phyloP scores from a whole-genome alignment of 176 grass and related monocot species.

The Pontederia crassipes region DNA sequence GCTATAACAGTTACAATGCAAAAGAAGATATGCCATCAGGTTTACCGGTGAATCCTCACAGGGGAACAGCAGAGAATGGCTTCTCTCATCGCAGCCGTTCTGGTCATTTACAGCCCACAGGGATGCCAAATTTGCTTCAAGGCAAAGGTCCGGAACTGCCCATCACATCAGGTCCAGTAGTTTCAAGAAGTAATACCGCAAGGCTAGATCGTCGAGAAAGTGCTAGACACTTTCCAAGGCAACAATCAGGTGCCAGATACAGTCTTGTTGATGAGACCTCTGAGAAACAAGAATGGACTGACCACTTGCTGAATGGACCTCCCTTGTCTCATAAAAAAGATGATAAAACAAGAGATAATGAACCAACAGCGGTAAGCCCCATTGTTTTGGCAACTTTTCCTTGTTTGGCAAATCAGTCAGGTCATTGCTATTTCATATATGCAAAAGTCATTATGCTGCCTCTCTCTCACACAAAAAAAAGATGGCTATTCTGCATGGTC shows the following conservation, averaged over 20 bases:
- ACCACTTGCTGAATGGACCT: constrained; percentile 64
- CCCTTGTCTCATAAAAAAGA: constrained; percentile 87
- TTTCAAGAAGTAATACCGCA: constrained; percentile 40
- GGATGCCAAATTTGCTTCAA: constrained; percentile 45
- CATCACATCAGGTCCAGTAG: constrained; percentile 36
- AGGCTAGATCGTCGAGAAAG: constrained; percentile 65
- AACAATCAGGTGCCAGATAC: constrained; percentile 48
- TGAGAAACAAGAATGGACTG: constrained; percentile 47
- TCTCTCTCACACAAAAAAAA: no score
- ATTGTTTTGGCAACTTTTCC: constrained; percentile 10
- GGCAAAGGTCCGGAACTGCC: constrained; percentile 40
- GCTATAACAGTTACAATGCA: constrained; percentile 59
- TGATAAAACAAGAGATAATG: constrained; percentile 44
- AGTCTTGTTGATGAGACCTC: constrained; percentile 39
- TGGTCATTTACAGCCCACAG: constrained; percentile 60
- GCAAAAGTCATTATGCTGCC: no score
- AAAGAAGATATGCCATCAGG: constrained; percentile 59
- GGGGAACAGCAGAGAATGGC: constrained; percentile 50
- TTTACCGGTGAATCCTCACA: constrained; percentile 53
- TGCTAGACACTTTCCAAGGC: constrained; percentile 41
- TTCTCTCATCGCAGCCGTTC: constrained; percentile 42
- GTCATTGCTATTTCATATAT: not conserved
- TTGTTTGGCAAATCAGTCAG: constrained; percentile 3
- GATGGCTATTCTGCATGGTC: no score
- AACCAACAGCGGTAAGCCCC: constrained; percentile 52